Evolutionary conservation across 768 basidiomycete species (phyloP), one percentile per base, ranked within the genome.

Genomic region (Pholiota conissans): DNA sequence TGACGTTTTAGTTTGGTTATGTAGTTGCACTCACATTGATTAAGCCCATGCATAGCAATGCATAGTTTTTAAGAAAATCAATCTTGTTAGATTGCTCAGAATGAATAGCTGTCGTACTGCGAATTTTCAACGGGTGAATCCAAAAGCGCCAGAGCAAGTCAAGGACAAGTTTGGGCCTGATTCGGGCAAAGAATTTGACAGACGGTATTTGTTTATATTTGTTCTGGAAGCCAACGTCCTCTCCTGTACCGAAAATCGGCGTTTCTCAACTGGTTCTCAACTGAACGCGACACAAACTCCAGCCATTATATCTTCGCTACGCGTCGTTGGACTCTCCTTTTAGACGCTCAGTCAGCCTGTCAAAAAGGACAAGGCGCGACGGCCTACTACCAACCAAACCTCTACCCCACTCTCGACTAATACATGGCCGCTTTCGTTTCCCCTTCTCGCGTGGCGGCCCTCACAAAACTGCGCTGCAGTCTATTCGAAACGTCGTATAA

Each of bases 401-500:
- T 18, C 42, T 14, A 39, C 14, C n/a, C 14, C 37, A 4, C n/a
- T 39, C 37, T 11, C 16, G 20, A 4, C 37, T 18, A 39, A 39
- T 39, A 39, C 71, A 59, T 59, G 57, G 52, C 57, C 28, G 67
- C 76, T 34, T 65, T 69, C 11, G 65, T 82, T n/a, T 63, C 73
- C 3, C 77, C 80, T 20, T 74, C 80, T 34, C 82, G 85, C 51
- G 71, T 91, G n/a, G 74, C 77, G 13, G 76, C 82, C n/a, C 77
- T 94, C 60, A 80, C 72, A 1, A 80, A 82, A 49, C 76, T 90
- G 5, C 87, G 87, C 42, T 87, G 85, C 68, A 68, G 78, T 39
- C 83, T 98, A 52, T 96, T 98, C 67, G 84, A 93, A 67, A 96
- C 93, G 8, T 78, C 89, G 3, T 93, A 90, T 74, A 98, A 98